Base-by-base conservation (phyloP, 2,329 filamentous ascomycete species). In the Mollisiaceae sp. region DNA sequence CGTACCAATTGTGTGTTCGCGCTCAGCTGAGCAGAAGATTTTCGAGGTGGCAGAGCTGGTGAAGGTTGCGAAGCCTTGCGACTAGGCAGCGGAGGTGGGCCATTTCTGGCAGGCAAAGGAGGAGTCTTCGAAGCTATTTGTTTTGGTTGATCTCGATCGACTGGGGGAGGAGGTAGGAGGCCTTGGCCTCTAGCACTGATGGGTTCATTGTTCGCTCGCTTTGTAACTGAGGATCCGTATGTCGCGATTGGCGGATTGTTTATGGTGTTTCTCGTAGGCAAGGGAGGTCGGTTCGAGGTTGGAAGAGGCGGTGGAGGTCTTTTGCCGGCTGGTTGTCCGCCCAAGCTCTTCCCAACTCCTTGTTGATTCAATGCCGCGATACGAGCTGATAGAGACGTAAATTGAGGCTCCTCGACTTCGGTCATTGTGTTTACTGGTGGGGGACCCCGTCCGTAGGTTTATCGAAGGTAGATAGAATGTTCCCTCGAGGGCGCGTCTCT, bases 331-430 rank as follows among this genome's bases (percentile, higher is more conserved):
- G 63, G 43, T 78, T 57, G 15, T 36, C 59, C 32, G 27, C 50
- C 64, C 22, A 67, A 22, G 43, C 62, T 65, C 47, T 71, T 70
- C 20, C 63, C 71, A 24, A 71, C 63, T 38, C 71, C 71, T 39
- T 74, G 70, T 61, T 76, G 72, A 70, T 89, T 89, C 68, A 90
- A 81, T 36, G 87, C 87, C 11, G 87, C 86, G 68, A 89, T 89
- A 60, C 87, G 82, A 76, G 89, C 86, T 4, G 85, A 82, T 32
- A 90, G 81, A 8, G 83, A 84, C 65, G 80, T 87, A 75, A 87
- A 89, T 67, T 84, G 84, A 45, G 86, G 86, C 73, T 89, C 87
- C 71, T 88, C 85, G 54, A 82, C 79, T 60, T 89, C 87, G 8
- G 85, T 81, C 87, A 89, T 89, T 65, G 60, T 70, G 63, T 54